Evolutionary conservation across 2,329 filamentous ascomycete species (phyloP), one percentile per base, ranked within the genome.

Genomic region (Cryphonectria parasitica): DNA sequence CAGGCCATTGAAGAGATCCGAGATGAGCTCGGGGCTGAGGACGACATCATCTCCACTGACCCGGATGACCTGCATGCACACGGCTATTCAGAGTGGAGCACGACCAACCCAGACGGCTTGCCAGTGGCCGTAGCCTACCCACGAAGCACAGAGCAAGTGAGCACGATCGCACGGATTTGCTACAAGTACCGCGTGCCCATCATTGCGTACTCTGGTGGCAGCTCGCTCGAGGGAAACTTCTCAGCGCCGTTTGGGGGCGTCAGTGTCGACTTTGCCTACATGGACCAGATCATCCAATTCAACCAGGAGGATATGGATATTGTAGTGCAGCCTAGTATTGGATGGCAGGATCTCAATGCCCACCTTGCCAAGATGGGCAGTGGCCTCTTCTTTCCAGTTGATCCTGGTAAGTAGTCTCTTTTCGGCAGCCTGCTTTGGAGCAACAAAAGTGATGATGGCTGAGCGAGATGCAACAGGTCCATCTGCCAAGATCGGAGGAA

Each of bases 301-400:
- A 92, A 97, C 79, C 90, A 92, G 75, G 91, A 93, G 4, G 95
- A 97, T 78, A 94, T 97, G 92, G 95, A 98, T 76, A 86, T 97
- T 65, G 92, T 97, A 5, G 94, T 98, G 3, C 95, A 98, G 79
- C 95, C 95, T 3, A 92, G 92, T 8, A 91, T 98, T 13, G 91
- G 92, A n/a, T 98, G 94, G 94, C 94, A 97, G 87, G 89, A 92
- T 67, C 82, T 98, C 70, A 98, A 98, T 76, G 89, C 91, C 74
- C 82, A 88, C 75, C 79, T 90, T 62, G 85, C 89, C 64, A 89
- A 92, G 76, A 88, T 91, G 80, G 85, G 88, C 54, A 90, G 88
- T 4, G 93, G 93, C 0, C 87, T 98, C 1, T 97, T 97, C 82
- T 97, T 97, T 78, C 95, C 95, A 0, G 90, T 97, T 17, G 95